Evolutionary conservation across 306 rosid genomes (phyloP).

Genomic region (Pyrus communis): DNA sequence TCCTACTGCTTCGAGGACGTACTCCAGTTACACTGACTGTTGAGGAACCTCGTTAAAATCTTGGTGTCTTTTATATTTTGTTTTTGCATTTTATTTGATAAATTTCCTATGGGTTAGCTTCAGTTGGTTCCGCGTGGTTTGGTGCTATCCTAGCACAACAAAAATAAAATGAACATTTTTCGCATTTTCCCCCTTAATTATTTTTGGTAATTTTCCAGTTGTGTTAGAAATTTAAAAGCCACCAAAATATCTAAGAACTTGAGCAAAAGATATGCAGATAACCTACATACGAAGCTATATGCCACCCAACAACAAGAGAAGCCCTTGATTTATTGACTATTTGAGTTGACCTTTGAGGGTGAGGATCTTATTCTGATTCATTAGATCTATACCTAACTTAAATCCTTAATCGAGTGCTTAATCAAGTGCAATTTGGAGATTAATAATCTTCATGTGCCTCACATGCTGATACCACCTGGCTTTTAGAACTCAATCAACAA

Average conservation of each 20-base stretch:
- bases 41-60: too few relatives aligned
- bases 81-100: too few relatives aligned
- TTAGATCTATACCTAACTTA: constrained; percentile 3
- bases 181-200: neutral
- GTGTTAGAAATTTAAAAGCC: neutral
- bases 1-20: too few relatives aligned
- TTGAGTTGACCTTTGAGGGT: neutral
- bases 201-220: neutral
- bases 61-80: too few relatives aligned
- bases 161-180: neutral
- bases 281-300: neutral
- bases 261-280: neutral
- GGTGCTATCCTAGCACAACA: too few relatives aligned
- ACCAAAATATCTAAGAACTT: neutral
- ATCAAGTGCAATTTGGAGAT: constrained; percentile 8
- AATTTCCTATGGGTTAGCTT: too few relatives aligned
- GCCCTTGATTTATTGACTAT: constrained; percentile 1
- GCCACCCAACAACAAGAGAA: neutral
- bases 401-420: constrained; percentile 5
- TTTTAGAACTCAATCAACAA: neutral
- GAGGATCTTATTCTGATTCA: constrained; percentile 21
- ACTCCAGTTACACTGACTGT: too few relatives aligned
- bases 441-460: constrained; percentile 26
- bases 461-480: constrained; percentile 9
- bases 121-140: too few relatives aligned